A percentile compares a stretch with the other conserved stretches of the same genome.
Evolutionary conservation across 2,329 filamentous ascomycete genomes (phyloP).

Genomic region (Eurotiales sp.): DNA sequence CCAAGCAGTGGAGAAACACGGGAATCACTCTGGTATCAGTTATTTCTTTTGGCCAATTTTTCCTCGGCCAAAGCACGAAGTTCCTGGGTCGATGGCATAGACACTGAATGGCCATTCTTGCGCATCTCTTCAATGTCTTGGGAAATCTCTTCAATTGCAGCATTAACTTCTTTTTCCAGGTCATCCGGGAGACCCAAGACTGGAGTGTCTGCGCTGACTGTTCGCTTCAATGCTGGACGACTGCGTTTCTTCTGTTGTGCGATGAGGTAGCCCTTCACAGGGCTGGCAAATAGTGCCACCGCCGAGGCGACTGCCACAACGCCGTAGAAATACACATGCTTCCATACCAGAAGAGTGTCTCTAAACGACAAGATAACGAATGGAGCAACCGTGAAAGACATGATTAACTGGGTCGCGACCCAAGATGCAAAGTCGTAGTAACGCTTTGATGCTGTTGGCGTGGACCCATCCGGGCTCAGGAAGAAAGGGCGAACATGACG

Average conservation of each 20-base stretch:
- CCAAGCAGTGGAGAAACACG: too few species aligned
- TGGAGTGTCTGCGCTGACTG: conserved; percentile 46
- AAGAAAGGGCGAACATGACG: conserved; percentile 91
- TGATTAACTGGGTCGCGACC: conserved; percentile 72
- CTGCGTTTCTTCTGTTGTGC: conserved; percentile 58
- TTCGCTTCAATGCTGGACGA: conserved; percentile 26
- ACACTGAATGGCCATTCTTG: conserved; percentile 43
- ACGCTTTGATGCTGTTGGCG: conserved; percentile 66
- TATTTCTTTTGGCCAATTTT: conserved; percentile 22
- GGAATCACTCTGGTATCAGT: neutral
- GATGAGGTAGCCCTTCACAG: conserved; percentile 62
- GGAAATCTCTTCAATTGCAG: conserved; percentile 71
- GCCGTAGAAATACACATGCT: conserved; percentile 83
- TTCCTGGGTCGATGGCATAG: conserved; percentile 47
- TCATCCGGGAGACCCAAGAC: conserved; percentile 77
- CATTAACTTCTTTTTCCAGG: conserved; percentile 68
- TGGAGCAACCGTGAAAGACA: conserved; percentile 77
- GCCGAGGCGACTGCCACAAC: conserved; percentile 63
- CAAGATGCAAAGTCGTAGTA: conserved; percentile 82
- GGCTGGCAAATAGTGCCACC: conserved; percentile 74
- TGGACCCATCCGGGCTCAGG: conserved; percentile 69
- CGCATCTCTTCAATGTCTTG: conserved; percentile 64
- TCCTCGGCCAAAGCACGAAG: conserved; percentile 51
- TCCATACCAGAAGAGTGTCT: conserved; percentile 72
- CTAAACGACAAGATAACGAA: conserved; percentile 77